Conservation (phyloP, 176 grass and related monocot genomes). For the Ensete glaucum region DNA sequence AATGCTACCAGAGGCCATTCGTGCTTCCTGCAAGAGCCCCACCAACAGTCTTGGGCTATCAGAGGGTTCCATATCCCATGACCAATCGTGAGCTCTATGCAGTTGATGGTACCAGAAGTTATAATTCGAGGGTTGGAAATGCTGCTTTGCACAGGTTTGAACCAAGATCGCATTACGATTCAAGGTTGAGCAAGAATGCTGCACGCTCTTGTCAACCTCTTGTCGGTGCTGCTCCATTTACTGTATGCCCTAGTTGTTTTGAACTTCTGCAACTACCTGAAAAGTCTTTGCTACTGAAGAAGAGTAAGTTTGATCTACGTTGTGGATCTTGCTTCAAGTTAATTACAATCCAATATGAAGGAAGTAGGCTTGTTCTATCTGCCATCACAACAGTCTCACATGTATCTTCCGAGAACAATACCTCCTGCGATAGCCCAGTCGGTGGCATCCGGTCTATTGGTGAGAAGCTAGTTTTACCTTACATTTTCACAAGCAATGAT, state of each 20-base stretch:
- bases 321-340: conserved; percentile 92
- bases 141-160: conserved; percentile 24
- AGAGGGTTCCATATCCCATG: conserved; percentile 32
- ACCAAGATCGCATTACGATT: conserved; percentile 16
- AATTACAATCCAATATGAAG: conserved; percentile 64
- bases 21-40: conserved; percentile 47
- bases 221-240: conserved; percentile 76
- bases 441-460: conserved; percentile 19
- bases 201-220: conserved; percentile 45
- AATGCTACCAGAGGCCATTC: conserved; percentile 62
- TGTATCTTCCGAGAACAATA: conserved; percentile 33
- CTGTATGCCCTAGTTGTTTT: conserved; percentile 80
- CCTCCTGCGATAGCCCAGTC: conserved; percentile 30
- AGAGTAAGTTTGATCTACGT: conserved; percentile 55
- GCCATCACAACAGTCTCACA: conserved; percentile 18
- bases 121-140: conserved; percentile 28
- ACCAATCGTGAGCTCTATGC: conserved; percentile 40
- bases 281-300: conserved; percentile 31
- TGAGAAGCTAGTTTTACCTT: conserved; percentile 54
- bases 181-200: conserved; percentile 43
- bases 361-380: conserved; percentile 53
- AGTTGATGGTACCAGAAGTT: conserved; percentile 41
- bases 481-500: conserved; percentile 54
- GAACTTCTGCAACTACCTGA: conserved; percentile 83
- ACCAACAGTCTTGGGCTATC: conserved; percentile 35